Evolutionary conservation across 345 rosid species (phyloP).

Genomic region (Boechera retrofracta): DNA sequence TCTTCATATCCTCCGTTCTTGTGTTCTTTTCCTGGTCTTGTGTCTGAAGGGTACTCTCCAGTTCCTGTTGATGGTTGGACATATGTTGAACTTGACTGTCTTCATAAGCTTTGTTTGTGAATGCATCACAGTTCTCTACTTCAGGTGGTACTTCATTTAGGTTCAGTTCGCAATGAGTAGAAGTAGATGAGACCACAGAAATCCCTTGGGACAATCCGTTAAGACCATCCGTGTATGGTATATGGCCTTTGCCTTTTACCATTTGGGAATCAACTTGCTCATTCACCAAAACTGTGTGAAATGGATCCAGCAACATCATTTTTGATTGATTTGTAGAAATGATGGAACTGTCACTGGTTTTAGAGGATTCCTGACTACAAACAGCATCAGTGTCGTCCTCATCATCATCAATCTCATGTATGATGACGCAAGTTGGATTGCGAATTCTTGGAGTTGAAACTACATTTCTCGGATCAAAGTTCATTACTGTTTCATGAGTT

Average conservation of each 20-base stretch:
- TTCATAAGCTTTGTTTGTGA: slow-evolving; percentile 45
- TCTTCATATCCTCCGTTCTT: slow-evolving; percentile 28
- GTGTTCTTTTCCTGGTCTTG: slow-evolving; percentile 38
- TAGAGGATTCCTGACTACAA: slow-evolving; percentile 50
- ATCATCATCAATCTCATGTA: slow-evolving; percentile 47
- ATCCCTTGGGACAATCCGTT: slow-evolving; percentile 26
- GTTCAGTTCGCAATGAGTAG: slow-evolving; percentile 21
- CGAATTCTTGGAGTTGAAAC: slow-evolving; percentile 41
- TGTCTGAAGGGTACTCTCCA: slow-evolving; percentile 22
- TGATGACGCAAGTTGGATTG: slow-evolving; percentile 55
- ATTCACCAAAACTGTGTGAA: neutral
- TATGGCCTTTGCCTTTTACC: neutral
- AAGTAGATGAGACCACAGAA: slow-evolving; percentile 31
- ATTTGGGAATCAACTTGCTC: neutral
- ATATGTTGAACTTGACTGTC: slow-evolving; percentile 37
- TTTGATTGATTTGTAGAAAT: slow-evolving; percentile 43
- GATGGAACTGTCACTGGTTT: slow-evolving; percentile 33
- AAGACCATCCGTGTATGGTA: neutral
- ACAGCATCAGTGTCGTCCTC: slow-evolving; percentile 53
- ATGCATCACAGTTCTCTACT: slow-evolving; percentile 42
- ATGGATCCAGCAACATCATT: slow-evolving; percentile 19
- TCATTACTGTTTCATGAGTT: slow-evolving; percentile 47
- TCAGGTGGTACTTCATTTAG: slow-evolving; percentile 37
- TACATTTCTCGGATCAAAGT: slow-evolving; percentile 50
- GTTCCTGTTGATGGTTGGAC: slow-evolving; percentile 38